Evolutionary conservation across 306 rosid species (phyloP).

Genomic region (Lotus japonicus): DNA sequence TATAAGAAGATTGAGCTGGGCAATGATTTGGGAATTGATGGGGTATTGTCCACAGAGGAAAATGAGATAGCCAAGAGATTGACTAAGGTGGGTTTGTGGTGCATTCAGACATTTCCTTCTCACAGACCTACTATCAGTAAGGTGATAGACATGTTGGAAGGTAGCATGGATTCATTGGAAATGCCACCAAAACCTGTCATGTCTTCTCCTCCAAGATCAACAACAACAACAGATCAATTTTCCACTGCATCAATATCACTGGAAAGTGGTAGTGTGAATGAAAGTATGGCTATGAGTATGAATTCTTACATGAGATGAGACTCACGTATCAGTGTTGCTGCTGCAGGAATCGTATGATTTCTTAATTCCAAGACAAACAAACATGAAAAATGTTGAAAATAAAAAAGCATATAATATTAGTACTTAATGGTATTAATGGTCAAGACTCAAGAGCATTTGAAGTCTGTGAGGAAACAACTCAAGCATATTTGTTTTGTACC

Average conservation of each 20-base stretch:
- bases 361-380: not conserved
- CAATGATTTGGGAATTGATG: constrained; percentile 22
- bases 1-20: constrained; percentile 29
- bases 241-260: constrained; percentile 6
- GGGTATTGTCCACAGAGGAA: constrained; percentile 15
- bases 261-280: not conserved
- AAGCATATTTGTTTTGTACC: not conserved
- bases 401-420: not conserved
- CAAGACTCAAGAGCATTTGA: too few species aligned
- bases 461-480: not conserved
- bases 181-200: constrained; percentile 50
- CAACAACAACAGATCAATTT: constrained; percentile 21
- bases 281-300: too few species aligned
- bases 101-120: constrained; percentile 38
- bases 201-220: constrained; percentile 24
- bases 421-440: too few species aligned
- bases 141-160: constrained; percentile 52
- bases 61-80: constrained; percentile 38
- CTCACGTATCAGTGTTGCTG: not conserved
- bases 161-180: constrained; percentile 30
- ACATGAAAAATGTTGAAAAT: not conserved
- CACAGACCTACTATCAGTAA: constrained; percentile 42
- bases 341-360: not conserved
- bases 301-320: too few species aligned
- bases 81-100: constrained; percentile 48